Evolutionary conservation across 1,139 yeast genomes (phyloP), one percentile per base, ranked within the genome.

Genomic region (Blastobotrys persicus): DNA sequence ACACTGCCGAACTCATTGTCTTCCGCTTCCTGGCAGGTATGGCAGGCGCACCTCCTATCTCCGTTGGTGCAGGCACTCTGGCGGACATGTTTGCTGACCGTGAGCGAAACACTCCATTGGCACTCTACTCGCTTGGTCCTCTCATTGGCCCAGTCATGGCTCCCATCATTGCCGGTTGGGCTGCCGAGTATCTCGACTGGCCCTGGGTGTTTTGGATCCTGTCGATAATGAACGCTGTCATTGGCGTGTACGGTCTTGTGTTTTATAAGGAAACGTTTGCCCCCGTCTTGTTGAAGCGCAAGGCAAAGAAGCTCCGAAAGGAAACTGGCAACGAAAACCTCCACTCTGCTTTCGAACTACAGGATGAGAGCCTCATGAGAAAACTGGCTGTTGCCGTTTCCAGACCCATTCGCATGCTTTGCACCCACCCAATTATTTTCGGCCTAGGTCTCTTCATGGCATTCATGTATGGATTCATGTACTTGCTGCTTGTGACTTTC

Each of bases 51-150:
- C 82, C 85, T 1, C 80, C 87, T 1, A 66, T 82, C 43, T 78
- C 81, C 47, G 83, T 81, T n/a, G 85, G 86, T n/a, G 86, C 85
- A 1, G 88, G 88, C 31, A 76, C 81, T 3, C 63, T 83, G 44
- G 83, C 85, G n/a, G 88, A 83, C 60, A 63, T 81, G 50, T 83
- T 76, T 67, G 70, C 71, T 44, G 80, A 79, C 54, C 59, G 66
- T 31, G 72, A 77, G 41, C 70, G 88, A 44, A 80, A 78, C 44
- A 59, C 71, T 31, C 86, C 87, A 1, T 70, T 82, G 72, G 81
- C 83, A 0, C 65, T 79, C n/a, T 82, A 78, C 62, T 73, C 80
- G 0, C 60, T 80, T 26, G 82, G 83, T 20, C 86, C 88, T 1
- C 50, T 59, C 19, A 66, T 83, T 46, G 91, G 89, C 0, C 85